These are phyloP conservation scores for Cyberlindnera japonica DNA, from an alignment of 805 yeast genomes.

Conservation along the genomic window DNA sequence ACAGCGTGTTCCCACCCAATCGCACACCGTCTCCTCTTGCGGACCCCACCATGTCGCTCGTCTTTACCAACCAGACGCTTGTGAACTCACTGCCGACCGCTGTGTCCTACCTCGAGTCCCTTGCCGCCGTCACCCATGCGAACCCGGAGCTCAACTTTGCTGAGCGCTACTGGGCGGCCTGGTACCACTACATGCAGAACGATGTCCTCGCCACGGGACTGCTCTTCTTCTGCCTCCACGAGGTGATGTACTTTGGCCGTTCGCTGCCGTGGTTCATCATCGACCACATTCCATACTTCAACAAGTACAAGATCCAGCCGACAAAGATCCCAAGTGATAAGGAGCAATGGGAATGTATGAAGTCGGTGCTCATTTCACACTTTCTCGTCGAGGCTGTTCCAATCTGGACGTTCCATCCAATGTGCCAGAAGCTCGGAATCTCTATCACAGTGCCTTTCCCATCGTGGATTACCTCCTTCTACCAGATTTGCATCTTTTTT, in stretches of 20 bases:
- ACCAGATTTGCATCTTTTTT: slow-evolving; percentile 75
- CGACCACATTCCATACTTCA: slow-evolving; percentile 82
- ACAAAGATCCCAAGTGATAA: slow-evolving; percentile 70
- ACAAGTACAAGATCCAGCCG: slow-evolving; percentile 85
- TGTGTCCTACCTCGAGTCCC: slow-evolving; percentile 13
- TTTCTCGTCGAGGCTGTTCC: slow-evolving; percentile 93
- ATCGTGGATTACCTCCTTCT: slow-evolving; percentile 46
- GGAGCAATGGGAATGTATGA: slow-evolving; percentile 93
- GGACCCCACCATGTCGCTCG: slow-evolving; percentile 18
- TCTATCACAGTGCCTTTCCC: slow-evolving; percentile 85
- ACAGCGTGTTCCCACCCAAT: background rate
- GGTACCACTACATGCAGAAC: slow-evolving; percentile 80
- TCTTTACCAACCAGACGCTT: slow-evolving; percentile 18
- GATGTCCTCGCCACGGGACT: slow-evolving; percentile 92
- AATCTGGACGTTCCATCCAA: slow-evolving; percentile 95
- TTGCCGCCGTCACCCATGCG: slow-evolving; percentile 10
- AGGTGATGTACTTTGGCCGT: slow-evolving; percentile 85
- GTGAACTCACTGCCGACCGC: slow-evolving; percentile 17
- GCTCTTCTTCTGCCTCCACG: slow-evolving; percentile 78
- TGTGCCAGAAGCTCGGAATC: slow-evolving; percentile 80
- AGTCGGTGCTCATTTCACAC: slow-evolving; percentile 80
- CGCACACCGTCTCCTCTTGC: background rate
- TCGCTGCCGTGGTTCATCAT: slow-evolving; percentile 89
- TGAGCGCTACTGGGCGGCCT: slow-evolving; percentile 85
- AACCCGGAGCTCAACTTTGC: slow-evolving; percentile 26